Evolutionary conservation across 139 green algal genomes (phyloP), one percentile per base, ranked within the genome.

Genomic region (Dunaliella primolecta): DNA sequence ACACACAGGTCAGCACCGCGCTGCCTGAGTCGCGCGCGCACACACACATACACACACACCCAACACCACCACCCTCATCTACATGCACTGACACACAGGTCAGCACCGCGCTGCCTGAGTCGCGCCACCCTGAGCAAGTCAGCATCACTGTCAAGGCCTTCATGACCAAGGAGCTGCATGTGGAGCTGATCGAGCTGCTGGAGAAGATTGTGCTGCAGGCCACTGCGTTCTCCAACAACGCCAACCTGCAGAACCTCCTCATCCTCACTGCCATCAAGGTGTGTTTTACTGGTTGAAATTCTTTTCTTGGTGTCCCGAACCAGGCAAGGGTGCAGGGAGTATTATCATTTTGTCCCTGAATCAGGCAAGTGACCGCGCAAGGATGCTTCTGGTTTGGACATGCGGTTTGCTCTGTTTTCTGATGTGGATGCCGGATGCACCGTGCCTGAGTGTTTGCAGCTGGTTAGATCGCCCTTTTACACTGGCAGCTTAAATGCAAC

Each of bases 181-280:
- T 93, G 29, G 96, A 99, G 93, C 94, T 99, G 30, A 99, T 99
- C 71, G 97, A 99, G 92, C 93, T 99, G 87, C 94, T 99, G 86
- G 97, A 99, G 93, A 99, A 99, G 96, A 99, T 99, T 85, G 97
- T 99, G 86, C 94, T 99, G 75, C 96, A 98, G 91, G 98, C 98
- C 93, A 95, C 89, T 57, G 94, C 94, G 37, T 99, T 99, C 94
- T 95, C 87, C 88, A 97, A 95, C 92, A 99, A 99, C 90, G 95
- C 97, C 83, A 99, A 99, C 95, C 94, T 99, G 91, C 96, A 99
- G 90, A 99, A 99, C 89, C 94, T 99, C 91, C 94, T 99, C 80
- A 95, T 98, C 87, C 95, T 98, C 78, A 99, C 97, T 1, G 97
- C 97, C 88, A 98, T 99, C 93, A 99, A 99, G 94, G 94, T 89